A percentile compares a stretch with the other conserved stretches of the same genome.
Conservation (phyloP, 2,329 filamentous ascomycete species). For the Aspergillus aculeatus region DNA sequence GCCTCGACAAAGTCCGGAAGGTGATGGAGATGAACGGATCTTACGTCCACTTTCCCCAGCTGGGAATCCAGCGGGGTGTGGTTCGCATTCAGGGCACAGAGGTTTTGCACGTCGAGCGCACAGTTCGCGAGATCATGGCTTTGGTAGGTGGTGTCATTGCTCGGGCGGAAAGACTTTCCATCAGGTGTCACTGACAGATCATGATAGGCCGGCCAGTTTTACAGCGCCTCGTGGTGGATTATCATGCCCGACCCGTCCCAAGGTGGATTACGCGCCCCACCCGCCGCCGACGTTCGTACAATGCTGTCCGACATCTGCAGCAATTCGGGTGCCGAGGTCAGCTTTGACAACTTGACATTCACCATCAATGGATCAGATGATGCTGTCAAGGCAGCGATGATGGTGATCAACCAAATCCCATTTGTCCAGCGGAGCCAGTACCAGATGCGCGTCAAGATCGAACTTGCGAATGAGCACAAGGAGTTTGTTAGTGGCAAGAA, state of each 20-base stretch:
- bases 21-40: conserved; percentile 96
- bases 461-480: conserved; percentile 98
- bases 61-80: conserved; percentile 79
- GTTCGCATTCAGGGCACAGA: conserved; percentile 92
- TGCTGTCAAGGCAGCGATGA: conserved; percentile 90
- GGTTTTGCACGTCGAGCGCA: conserved; percentile 89
- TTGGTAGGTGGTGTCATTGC: conserved; percentile 57
- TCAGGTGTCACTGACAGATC: conserved; percentile 2
- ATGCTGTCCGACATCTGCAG: conserved; percentile 96
- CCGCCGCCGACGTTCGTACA: conserved; percentile 69
- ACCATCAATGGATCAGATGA: conserved; percentile 95
- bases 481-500: conserved; percentile 99
- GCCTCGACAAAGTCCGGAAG: conserved; percentile 94
- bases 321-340: conserved; percentile 91
- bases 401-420: conserved; percentile 85
- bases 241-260: conserved; percentile 69
- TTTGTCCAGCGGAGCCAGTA: conserved; percentile 86
- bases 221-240: conserved; percentile 95
- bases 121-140: conserved; percentile 92
- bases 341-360: conserved; percentile 92
- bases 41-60: conserved; percentile 85
- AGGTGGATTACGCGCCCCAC: conserved; percentile 59
- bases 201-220: conserved; percentile 87
- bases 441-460: conserved; percentile 95
- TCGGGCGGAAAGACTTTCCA: not conserved